These are phyloP conservation scores for Colletotrichum endophyticum DNA, from an alignment of 2,329 filamentous ascomycete genomes.

Conservation along the genomic window DNA sequence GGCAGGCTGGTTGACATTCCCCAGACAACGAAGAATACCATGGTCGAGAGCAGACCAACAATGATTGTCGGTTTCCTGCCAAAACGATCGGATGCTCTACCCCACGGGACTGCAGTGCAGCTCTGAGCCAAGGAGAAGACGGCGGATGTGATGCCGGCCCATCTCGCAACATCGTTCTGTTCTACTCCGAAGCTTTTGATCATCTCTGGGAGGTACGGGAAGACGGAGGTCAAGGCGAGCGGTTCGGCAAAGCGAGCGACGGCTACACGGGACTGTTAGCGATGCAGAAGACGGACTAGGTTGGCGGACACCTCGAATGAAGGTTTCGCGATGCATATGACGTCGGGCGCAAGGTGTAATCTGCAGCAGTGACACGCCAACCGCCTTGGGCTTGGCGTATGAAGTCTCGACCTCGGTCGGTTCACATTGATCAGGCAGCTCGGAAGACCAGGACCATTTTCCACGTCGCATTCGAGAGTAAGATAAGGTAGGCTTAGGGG, in stretches of 20 bases:
- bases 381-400: background rate
- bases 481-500: background rate
- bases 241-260: constrained; percentile 82
- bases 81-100: constrained; percentile 75
- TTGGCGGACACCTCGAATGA: background rate
- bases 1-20: constrained; percentile 80
- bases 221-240: constrained; percentile 73
- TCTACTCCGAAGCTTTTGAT: constrained; percentile 78
- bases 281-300: background rate
- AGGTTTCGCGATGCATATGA: background rate
- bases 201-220: constrained; percentile 79
- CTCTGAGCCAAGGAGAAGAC: constrained; percentile 77
- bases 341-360: background rate
- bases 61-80: constrained; percentile 87
- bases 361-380: background rate
- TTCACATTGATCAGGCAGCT: constrained; percentile 20
- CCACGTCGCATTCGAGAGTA: constrained; percentile 12
- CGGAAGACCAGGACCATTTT: constrained; percentile 17
- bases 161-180: constrained; percentile 76
- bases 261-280: constrained; percentile 50
- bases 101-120: constrained; percentile 75
- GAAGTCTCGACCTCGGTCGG: background rate
- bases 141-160: constrained; percentile 77
- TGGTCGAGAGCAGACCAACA: constrained; percentile 74
- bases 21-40: constrained; percentile 82